Evolutionary conservation across 2,329 filamentous ascomycete species (phyloP), one percentile per base, ranked within the genome.

Genomic region (Cordyceps javanica): DNA sequence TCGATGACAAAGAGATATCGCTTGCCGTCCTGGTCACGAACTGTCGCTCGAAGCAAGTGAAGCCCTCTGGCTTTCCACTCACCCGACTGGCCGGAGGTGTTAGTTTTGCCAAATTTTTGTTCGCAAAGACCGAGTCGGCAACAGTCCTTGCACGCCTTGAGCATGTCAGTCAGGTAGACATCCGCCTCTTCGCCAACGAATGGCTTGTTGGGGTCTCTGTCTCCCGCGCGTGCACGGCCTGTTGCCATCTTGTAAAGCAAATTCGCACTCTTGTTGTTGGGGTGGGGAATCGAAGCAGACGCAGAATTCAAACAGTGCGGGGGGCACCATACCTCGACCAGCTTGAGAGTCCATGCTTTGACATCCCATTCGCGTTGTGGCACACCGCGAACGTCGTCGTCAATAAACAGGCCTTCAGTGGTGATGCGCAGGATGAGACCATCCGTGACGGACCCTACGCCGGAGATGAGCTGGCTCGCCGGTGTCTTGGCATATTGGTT

Each of bases 301-400:
- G 60, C 62, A 65, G 71, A 70, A 68, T 75, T 76, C 70, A 82
- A 75, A 70, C 75, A 83, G 71, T 87, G 82, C 67, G 82, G 80
- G 68, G 85, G 83, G 70, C 87, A 91, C 84, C 88, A 90, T 77
- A 94, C 87, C 82, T 97, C 94, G 72, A 95, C 85, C 63, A 88
- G 77, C 75, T 96, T 97, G 74, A 99, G 82, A 44, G 91, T 96
- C 94, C 94, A 97, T 26, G 93, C 92, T 73, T 97, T 97, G 68
- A 97, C 86, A 71, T 99, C 94, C 94, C 94, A 99, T 75, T 99
- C 94, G 60, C 94, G 86, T 73, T 97, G 91, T n/a, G 90, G 87
- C 16, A 97, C 90, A 61, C 86, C 86, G 45, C 92, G 86, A 54
- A 97, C 83, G 70, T 97, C 94, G 71, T 99, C 94, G 70, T 99